Percentiles rank a stretch among this genome's conserved stretches.
Evolutionary conservation across 2,329 filamentous ascomycete species (phyloP).

Genomic region (Aspergillus ruber): DNA sequence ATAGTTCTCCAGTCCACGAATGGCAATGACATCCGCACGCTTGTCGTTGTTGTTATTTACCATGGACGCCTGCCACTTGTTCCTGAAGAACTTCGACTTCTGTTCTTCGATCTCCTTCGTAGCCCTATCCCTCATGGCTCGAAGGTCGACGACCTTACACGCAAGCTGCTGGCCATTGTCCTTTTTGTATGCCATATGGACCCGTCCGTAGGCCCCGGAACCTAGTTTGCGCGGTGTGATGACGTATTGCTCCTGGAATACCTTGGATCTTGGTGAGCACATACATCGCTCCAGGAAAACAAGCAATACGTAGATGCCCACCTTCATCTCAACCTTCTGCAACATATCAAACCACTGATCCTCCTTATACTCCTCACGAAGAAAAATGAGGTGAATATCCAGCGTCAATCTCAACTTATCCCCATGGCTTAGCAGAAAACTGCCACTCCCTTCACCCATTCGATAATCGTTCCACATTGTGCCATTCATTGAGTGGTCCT

Average conservation of each 20-base stretch:
- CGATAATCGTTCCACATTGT: slow-evolving; percentile 33
- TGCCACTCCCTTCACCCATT: slow-evolving; percentile 27
- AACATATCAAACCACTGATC: slow-evolving; percentile 16
- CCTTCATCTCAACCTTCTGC: slow-evolving; percentile 31
- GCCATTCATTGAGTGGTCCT: slow-evolving; percentile 39
- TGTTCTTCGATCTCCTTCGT: slow-evolving; percentile 3
- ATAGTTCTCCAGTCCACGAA: slow-evolving; percentile 7
- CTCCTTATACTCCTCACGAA: slow-evolving; percentile 3
- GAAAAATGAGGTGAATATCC: slow-evolving; percentile 16
- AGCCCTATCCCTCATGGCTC: slow-evolving; percentile 14
- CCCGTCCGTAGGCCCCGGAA: slow-evolving; percentile 36
- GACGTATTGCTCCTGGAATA: slow-evolving; percentile 26
- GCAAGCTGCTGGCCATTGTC: slow-evolving; percentile 33
- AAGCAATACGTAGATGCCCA: slow-evolving; percentile 12
- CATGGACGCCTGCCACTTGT: not conserved
- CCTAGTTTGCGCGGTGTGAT: slow-evolving; percentile 38
- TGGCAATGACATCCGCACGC: slow-evolving; percentile 6
- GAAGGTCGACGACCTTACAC: slow-evolving; percentile 41
- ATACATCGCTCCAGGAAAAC: too few species aligned
- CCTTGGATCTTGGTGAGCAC: slow-evolving; percentile 13
- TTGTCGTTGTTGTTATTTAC: not conserved
- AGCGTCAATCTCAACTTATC: slow-evolving; percentile 29
- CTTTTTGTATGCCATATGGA: slow-evolving; percentile 37
- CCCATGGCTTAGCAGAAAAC: slow-evolving; percentile 33
- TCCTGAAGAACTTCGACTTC: slow-evolving; percentile 9